Percentiles rank a stretch among this genome's conserved stretches.
These are phyloP conservation scores for Fusarium cyanostomum DNA, from an alignment of 2,329 filamentous ascomycete genomes.

Conservation along the genomic window DNA sequence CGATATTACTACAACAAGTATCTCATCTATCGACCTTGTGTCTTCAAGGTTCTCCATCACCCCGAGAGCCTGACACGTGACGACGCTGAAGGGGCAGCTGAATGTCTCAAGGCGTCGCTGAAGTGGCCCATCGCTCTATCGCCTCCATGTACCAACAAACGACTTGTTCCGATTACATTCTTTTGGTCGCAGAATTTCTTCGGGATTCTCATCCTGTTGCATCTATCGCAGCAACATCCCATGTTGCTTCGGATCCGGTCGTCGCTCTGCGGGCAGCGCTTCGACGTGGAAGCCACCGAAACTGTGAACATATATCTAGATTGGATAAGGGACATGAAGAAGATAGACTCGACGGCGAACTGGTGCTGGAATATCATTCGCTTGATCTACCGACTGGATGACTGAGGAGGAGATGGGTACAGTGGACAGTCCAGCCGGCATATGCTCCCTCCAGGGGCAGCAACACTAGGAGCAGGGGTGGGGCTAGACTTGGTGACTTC, in stretches of 20 bases:
- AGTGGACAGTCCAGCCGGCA: neutral
- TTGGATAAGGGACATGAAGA: conserved; percentile 67
- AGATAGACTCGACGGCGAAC: conserved; percentile 61
- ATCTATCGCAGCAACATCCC: conserved; percentile 62
- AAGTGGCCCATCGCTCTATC: conserved; percentile 69
- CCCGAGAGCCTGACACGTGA: conserved; percentile 62
- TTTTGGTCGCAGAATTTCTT: conserved; percentile 71
- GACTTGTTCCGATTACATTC: conserved; percentile 66
- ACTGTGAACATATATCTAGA: conserved; percentile 64
- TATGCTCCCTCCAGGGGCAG: neutral
- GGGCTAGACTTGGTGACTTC: conserved; percentile 1
- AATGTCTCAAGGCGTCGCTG: conserved; percentile 66
- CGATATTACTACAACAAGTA: conserved; percentile 68
- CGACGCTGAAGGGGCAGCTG: conserved; percentile 63
- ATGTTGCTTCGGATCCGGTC: conserved; percentile 60
- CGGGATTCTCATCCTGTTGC: conserved; percentile 65
- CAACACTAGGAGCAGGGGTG: neutral
- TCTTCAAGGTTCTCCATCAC: conserved; percentile 68
- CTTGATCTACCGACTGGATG: conserved; percentile 55
- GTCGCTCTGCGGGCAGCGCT: conserved; percentile 57
- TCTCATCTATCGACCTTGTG: conserved; percentile 65
- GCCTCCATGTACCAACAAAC: conserved; percentile 65
- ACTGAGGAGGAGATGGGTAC: conserved; percentile 12
- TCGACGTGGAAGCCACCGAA: conserved; percentile 61
- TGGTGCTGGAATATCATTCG: conserved; percentile 65